Conservation (phyloP, 2,329 filamentous ascomycete genomes). For the Trichoderma afroharzianum region DNA sequence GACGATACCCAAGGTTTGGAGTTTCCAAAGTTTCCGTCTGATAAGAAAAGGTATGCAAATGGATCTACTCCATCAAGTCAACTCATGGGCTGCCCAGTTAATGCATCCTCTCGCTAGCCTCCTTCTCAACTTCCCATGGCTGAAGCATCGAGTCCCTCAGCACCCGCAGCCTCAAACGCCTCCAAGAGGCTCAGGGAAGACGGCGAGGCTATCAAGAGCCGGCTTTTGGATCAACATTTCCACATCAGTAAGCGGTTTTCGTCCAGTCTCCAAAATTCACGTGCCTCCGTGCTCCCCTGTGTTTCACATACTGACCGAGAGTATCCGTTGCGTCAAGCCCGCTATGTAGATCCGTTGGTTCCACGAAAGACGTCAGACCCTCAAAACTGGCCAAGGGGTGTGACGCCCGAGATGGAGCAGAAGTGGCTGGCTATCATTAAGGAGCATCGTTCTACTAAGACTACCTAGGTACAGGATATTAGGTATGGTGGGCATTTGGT, state of each 20-base stretch:
- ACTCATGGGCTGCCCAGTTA: neutral
- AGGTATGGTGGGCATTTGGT: neutral
- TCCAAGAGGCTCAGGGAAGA: slow-evolving; percentile 44
- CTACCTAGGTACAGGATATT: neutral
- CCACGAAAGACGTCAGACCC: slow-evolving; percentile 33
- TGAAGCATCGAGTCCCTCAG: slow-evolving; percentile 20
- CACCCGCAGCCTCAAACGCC: slow-evolving; percentile 24
- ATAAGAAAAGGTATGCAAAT: neutral
- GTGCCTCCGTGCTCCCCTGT: neutral
- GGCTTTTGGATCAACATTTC: slow-evolving; percentile 45
- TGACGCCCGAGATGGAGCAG: slow-evolving; percentile 41
- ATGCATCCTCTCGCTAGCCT: neutral
- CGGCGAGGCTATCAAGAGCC: slow-evolving; percentile 35
- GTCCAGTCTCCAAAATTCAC: neutral
- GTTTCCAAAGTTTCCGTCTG: neutral
- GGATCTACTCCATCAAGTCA: neutral
- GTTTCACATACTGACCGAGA: neutral
- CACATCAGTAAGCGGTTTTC: slow-evolving; percentile 39
- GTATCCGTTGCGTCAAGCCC: slow-evolving; percentile 24
- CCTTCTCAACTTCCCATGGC: slow-evolving; percentile 13
- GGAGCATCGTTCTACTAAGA: slow-evolving; percentile 1
- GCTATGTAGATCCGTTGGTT: slow-evolving; percentile 47
- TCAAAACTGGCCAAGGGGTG: slow-evolving; percentile 35
- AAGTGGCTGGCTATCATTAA: slow-evolving; percentile 36
- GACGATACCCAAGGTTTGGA: neutral